Evolutionary conservation across 129 eudicot species (phyloP).

Genomic region (Helianthus annuus): DNA sequence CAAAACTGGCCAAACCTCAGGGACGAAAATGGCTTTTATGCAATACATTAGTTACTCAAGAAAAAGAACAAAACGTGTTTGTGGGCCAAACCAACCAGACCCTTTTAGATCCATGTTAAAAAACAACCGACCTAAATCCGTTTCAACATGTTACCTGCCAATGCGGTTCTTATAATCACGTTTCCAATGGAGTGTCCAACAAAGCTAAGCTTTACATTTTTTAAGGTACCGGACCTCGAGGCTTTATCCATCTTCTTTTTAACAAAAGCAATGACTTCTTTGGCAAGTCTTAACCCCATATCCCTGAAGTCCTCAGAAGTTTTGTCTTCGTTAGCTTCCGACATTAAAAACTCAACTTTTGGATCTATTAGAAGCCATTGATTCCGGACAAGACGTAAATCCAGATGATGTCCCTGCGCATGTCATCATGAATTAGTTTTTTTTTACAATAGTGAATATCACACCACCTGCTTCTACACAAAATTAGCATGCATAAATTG

Average conservation of each 20-base stretch:
- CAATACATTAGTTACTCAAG: background rate
- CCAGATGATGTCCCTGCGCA: constrained; percentile 95
- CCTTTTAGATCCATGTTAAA: background rate
- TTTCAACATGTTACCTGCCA: constrained; percentile 59
- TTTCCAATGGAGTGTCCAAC: constrained; percentile 99
- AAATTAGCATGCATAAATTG: background rate
- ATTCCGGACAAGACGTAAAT: constrained; percentile 89
- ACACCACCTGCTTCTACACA: background rate
- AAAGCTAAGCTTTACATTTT: constrained; percentile 84
- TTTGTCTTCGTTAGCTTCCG: constrained; percentile 94
- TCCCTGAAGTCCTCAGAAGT: constrained; percentile 97
- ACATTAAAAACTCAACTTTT: constrained; percentile 86
- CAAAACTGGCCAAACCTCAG: no score
- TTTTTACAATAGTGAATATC: background rate
- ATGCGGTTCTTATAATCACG: constrained; percentile 84
- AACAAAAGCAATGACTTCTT: constrained; percentile 85
- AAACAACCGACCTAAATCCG: background rate
- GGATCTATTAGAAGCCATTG: constrained; percentile 99
- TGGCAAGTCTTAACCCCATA: constrained; percentile 93
- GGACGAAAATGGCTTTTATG: background rate
- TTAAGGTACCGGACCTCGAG: constrained; percentile 73
- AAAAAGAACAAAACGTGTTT: background rate
- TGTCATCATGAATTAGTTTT: constrained; percentile 14
- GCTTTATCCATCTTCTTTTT: constrained; percentile 97
- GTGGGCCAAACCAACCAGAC: background rate